A percentile compares a stretch with the other conserved stretches of the same genome.
phyloP scores from a whole-genome alignment of 1,284 basidiomycete species.

The Puccinia polysora region DNA sequence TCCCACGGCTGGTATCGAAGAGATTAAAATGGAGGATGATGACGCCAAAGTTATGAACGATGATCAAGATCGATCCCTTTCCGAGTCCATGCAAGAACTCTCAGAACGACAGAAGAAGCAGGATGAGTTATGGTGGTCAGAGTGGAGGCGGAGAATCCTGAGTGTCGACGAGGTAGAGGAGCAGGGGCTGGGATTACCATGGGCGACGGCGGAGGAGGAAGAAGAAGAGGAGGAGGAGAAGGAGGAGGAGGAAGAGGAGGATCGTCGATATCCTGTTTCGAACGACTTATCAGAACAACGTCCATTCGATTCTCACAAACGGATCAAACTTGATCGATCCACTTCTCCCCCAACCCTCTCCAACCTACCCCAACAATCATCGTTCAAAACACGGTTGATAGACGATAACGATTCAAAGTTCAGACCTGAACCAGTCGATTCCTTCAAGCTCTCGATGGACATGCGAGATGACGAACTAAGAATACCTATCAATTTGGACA shows the following conservation, averaged over 20 bases:
- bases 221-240: not conserved
- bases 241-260: not conserved
- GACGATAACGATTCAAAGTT: constrained; percentile 46
- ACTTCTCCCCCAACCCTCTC: not conserved
- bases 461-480: constrained; percentile 46
- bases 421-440: constrained; percentile 23
- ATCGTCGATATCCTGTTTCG: too few species aligned
- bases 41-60: not conserved
- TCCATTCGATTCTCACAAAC: not conserved
- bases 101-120: constrained; percentile 17
- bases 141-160: constrained; percentile 34
- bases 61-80: constrained; percentile 10
- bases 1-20: constrained; percentile 5
- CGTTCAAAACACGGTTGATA: constrained; percentile 13
- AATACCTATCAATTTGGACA: constrained; percentile 67
- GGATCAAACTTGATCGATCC: constrained; percentile 12
- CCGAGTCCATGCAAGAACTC: too few species aligned
- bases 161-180: not conserved
- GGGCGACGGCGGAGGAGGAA: too few species aligned
- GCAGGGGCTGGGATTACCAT: not conserved
- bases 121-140: constrained; percentile 46
- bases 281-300: not conserved
- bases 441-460: constrained; percentile 7
- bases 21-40: not conserved
- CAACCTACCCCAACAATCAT: not conserved